Evolutionary conservation across 2,329 filamentous ascomycete genomes (phyloP).

Genomic region (Eutypella sp.): DNA sequence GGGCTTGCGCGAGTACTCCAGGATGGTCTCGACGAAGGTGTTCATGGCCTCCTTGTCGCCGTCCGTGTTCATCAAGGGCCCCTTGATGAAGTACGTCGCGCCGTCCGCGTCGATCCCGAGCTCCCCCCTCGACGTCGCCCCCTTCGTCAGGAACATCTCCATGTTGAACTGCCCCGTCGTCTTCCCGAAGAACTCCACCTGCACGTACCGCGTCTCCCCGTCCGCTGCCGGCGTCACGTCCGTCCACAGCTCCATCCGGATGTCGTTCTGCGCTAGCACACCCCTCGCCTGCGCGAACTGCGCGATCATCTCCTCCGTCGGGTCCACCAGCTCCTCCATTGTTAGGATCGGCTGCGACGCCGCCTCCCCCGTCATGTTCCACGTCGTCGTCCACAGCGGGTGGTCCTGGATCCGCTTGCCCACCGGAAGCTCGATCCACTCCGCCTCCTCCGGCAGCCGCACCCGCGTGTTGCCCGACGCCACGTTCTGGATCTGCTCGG

Average conservation of each 20-base stretch:
- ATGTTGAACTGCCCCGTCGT: constrained; percentile 8
- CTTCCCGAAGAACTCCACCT: constrained; percentile 9
- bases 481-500: constrained; percentile 38
- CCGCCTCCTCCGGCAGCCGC: constrained; percentile 24
- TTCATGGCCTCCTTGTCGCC: constrained; percentile 3
- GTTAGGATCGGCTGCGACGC: constrained; percentile 44
- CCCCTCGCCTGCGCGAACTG: constrained; percentile 36
- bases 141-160: constrained; percentile 15
- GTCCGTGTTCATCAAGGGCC: constrained; percentile 2
- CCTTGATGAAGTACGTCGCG: neutral
- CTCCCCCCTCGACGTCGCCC: constrained; percentile 8
- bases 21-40: constrained; percentile 2
- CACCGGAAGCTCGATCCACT: constrained; percentile 35
- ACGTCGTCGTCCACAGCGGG: constrained; percentile 2
- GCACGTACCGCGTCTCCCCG: constrained; percentile 11
- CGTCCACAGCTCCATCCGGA: constrained; percentile 44
- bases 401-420: constrained; percentile 34
- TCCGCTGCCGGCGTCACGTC: constrained; percentile 28
- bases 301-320: constrained; percentile 15
- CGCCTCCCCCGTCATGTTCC: constrained; percentile 7
- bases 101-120: constrained; percentile 1
- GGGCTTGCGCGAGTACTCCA: constrained; percentile 1
- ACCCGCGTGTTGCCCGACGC: constrained; percentile 15
- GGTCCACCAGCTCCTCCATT: constrained; percentile 34
- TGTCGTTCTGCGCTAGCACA: constrained; percentile 45